Percentiles rank a stretch among this genome's conserved stretches.
phyloP scores from a whole-genome alignment of 768 basidiomycete species.

The Psilocybe sp. region DNA sequence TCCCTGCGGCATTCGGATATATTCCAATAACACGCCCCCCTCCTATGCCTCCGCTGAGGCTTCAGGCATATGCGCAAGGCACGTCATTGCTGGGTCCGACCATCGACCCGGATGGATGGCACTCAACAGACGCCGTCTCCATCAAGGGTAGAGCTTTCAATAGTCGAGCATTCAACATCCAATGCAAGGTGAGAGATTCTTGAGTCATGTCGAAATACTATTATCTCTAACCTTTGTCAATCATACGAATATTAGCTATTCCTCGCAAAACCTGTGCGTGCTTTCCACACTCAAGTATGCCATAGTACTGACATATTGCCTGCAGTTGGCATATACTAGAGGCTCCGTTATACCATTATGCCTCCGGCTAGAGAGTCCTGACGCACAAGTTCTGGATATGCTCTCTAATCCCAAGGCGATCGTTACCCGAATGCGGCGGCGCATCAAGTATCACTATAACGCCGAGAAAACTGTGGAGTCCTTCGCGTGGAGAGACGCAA shows the following conservation, averaged over 20 bases:
- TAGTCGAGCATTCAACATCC: conserved; percentile 25
- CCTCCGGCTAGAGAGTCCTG: conserved; percentile 27
- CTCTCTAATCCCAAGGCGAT: conserved; percentile 31
- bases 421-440: conserved; percentile 22
- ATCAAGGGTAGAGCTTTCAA: conserved; percentile 29
- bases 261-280: conserved; percentile 37
- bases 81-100: conserved; percentile 33
- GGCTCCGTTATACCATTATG: conserved; percentile 37
- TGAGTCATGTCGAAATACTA: background rate
- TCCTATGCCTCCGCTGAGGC: conserved; percentile 29
- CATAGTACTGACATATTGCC: background rate
- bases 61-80: conserved; percentile 33
- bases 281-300: background rate
- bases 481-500: conserved; percentile 8
- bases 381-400: conserved; percentile 32
- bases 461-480: conserved; percentile 7
- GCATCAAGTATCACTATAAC: conserved; percentile 12
- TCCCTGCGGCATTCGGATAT: conserved; percentile 30
- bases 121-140: conserved; percentile 22
- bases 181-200: conserved; percentile 30
- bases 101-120: conserved; percentile 40
- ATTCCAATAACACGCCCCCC: conserved; percentile 29
- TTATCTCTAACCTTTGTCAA: background rate
- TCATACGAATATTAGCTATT: conserved; percentile 26
- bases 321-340: conserved; percentile 38